Base-by-base conservation (phyloP, 306 rosid species). In the Casuarina cunninghamiana region DNA sequence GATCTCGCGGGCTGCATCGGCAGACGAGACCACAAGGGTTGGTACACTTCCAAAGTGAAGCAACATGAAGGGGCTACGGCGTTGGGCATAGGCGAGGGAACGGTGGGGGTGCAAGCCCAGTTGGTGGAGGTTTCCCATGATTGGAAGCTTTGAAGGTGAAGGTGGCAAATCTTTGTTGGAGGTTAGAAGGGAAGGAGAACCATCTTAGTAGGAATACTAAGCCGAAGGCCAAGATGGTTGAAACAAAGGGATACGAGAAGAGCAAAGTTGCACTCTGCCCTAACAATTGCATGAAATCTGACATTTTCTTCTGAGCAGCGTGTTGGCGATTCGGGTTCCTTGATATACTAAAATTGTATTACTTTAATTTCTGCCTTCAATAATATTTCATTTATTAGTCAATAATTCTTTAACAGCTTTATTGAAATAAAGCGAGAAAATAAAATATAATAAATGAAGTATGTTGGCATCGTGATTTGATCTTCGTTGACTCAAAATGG, bases 71-170 rank as follows among this genome's bases (percentile, higher is more conserved):
- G 85, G 81, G 44, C 91, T 89, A 50, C 87, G 74, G 32, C 69
- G 75, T 55, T 78, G 46, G 49, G 93, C 26, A 21, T 21, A 21
- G 55, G 16, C 71, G 50, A 89, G 87, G 0, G 82, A 61, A n/a
- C 69, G 87, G 48, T 88, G 86, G 71, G 92, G 83, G 2, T 21
- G 65, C 10, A 5, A 3, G 39, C 91, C 89, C 4, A 87, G 49
- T 70, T 84, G 90, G 51, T 84, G 90, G 39, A 90, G 76, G 75
- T 90, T 86, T 39, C 91, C 88, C 5, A 88, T 53, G 46, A 90
- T 11, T 0, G 92, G 94, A 12, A 88, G 55, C 73, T 77, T 90
- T 55, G 86, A 80, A 8, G 92, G 89, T 6, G 92, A 88, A 26
- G 90, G 90, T 2, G 85, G 84, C 71, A 74, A 83, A 58, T 8